Evolutionary conservation across 1,139 yeast species (phyloP).

Genomic region (Protomyces pachydermus): DNA sequence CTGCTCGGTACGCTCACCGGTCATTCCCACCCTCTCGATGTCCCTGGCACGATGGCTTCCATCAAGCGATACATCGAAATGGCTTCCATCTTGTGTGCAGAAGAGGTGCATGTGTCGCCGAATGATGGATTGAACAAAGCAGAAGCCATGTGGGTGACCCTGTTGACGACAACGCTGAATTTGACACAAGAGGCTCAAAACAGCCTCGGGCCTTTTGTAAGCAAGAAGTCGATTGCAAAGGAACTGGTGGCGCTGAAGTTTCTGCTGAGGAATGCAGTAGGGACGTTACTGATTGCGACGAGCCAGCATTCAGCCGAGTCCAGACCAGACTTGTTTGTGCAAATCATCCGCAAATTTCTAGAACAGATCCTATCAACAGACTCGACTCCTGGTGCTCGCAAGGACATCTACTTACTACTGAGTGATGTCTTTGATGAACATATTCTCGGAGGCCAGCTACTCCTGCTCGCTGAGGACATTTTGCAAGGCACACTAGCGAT

Average conservation of each 20-base stretch:
- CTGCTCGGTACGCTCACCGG: not conserved
- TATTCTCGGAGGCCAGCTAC: constrained; percentile 56
- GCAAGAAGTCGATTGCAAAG: not conserved
- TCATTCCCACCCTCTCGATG: not conserved
- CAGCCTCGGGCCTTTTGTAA: not conserved
- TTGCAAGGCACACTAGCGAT: constrained; percentile 35
- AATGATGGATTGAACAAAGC: not conserved
- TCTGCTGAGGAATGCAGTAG: constrained; percentile 34
- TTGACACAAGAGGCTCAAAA: not conserved
- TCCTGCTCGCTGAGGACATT: constrained; percentile 51
- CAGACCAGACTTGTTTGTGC: constrained; percentile 42
- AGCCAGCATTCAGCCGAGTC: constrained; percentile 28
- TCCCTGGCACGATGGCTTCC: too few relatives aligned
- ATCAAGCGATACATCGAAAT: not conserved
- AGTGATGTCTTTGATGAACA: constrained; percentile 62
- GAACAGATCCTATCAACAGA: constrained; percentile 32
- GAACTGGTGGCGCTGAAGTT: constrained; percentile 36
- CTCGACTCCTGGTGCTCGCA: constrained; percentile 36
- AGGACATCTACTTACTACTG: constrained; percentile 53
- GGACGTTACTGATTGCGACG: constrained; percentile 27
- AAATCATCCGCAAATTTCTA: constrained; percentile 51
- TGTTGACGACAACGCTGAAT: not conserved
- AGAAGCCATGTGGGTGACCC: not conserved
- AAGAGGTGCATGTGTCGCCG: not conserved
- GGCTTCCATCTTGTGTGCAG: not conserved